Evolutionary conservation across 1,284 basidiomycete species (phyloP).

Genomic region (Malassezia dermatis): DNA sequence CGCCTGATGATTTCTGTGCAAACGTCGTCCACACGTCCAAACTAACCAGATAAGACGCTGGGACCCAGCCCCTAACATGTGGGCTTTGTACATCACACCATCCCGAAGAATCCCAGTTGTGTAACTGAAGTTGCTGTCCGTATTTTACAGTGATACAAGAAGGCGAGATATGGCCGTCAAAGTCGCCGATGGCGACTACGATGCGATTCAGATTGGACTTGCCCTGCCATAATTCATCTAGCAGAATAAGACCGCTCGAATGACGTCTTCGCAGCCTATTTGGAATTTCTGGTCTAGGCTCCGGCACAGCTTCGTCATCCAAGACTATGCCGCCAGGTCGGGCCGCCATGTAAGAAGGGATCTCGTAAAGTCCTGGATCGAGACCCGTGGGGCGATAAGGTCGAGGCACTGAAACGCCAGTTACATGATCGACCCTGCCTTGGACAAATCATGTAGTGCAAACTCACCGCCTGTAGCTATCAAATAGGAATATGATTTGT

Average conservation of each 20-base stretch:
- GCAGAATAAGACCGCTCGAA: background rate
- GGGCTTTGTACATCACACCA: conserved; percentile 95
- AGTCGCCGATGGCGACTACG: conserved; percentile 49
- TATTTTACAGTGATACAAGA: conserved; percentile 67
- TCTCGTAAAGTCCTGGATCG: background rate
- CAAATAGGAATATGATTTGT: background rate
- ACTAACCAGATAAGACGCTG: conserved; percentile 56
- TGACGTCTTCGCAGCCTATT: background rate
- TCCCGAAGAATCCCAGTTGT: conserved; percentile 73
- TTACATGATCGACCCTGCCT: background rate
- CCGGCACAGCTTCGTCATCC: background rate
- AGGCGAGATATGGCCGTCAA: conserved; percentile 51
- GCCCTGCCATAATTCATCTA: background rate
- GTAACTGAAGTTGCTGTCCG: conserved; percentile 79
- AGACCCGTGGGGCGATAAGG: background rate
- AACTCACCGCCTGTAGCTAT: background rate
- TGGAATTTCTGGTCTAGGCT: background rate
- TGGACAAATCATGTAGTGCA: background rate
- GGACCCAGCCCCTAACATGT: conserved; percentile 76
- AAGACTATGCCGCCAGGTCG: background rate
- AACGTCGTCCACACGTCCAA: background rate
- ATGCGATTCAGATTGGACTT: background rate
- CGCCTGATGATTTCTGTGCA: background rate
- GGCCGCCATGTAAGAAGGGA: background rate
- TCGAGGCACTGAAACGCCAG: background rate